Conservation (phyloP, 2,329 filamentous ascomycete genomes). For the Fusarium burgessii region DNA sequence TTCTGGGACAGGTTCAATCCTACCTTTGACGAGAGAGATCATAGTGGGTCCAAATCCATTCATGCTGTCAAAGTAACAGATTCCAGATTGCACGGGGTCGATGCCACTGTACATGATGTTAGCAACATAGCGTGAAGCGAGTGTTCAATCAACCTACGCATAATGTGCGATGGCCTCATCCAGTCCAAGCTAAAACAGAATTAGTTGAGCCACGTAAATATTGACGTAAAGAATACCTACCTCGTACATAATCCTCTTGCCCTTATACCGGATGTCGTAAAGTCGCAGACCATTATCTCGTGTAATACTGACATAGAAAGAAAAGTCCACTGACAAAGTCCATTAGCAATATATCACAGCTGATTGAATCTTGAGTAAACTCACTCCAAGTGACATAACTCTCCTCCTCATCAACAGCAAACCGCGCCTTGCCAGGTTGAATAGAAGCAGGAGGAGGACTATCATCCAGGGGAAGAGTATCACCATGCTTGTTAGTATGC, state of each 20-base stretch:
- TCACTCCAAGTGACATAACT: slow-evolving; percentile 11
- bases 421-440: not conserved
- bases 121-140: rapidly evolving
- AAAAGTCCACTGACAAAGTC: not conserved
- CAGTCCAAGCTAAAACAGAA: not conserved
- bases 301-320: not conserved
- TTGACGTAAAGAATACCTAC: rapidly evolving
- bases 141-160: not conserved
- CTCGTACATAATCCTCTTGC: slow-evolving; percentile 6
- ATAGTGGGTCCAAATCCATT: not conserved
- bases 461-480: slow-evolving; percentile 1
- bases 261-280: not conserved
- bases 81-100: not conserved
- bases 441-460: not conserved
- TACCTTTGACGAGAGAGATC: slow-evolving; percentile 13
- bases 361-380: rapidly evolving
- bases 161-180: slow-evolving; percentile 11
- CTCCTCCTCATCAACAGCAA: not conserved
- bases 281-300: not conserved
- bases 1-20: rapidly evolving
- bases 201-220: rapidly evolving
- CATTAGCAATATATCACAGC: not conserved
- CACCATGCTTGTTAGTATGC: slow-evolving; percentile 1
- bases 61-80: slow-evolving; percentile 14
- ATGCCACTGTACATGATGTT: not conserved